Percentiles rank a stretch among this genome's conserved stretches.
These are phyloP conservation scores for barley (Hordeum vulgare) DNA, from an alignment of 176 grass and related monocot species.

Conservation along the genomic window DNA sequence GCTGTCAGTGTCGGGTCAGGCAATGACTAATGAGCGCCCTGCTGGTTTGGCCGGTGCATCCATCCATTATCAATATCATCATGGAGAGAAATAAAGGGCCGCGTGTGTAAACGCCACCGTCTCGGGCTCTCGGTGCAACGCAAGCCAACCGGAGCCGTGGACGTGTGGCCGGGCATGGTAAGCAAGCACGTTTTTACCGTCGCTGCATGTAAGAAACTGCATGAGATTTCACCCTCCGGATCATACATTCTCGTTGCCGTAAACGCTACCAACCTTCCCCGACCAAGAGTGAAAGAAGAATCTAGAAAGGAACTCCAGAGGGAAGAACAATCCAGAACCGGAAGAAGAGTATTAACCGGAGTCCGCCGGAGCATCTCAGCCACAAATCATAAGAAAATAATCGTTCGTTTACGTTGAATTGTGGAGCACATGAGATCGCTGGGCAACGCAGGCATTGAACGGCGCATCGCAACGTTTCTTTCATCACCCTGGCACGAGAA, in stretches of 20 bases:
- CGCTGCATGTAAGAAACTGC: not conserved
- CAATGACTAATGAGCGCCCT: not conserved
- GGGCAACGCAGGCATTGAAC: not conserved
- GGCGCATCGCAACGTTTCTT: slow-evolving; percentile 16
- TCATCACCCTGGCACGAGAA: slow-evolving; percentile 23
- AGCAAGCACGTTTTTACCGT: not conserved
- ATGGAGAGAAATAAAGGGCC: not conserved
- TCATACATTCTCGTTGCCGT: not conserved
- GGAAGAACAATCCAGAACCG: not conserved
- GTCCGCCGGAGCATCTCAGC: not conserved
- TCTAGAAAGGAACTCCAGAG: not conserved
- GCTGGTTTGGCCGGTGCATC: slow-evolving; percentile 6
- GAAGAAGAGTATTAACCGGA: not conserved
- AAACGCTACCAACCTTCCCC: not conserved
- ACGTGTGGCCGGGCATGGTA: not conserved
- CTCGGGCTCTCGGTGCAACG: not conserved
- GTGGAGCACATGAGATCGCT: not conserved
- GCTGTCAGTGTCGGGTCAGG: not conserved
- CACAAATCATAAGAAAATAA: not conserved
- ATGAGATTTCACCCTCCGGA: not conserved
- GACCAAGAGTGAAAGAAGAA: not conserved
- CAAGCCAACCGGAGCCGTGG: not conserved
- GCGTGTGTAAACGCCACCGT: not conserved
- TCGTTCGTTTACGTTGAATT: not conserved
- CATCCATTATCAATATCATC: too few relatives aligned